phyloP scores from a whole-genome alignment of 176 grass and related monocot species.

The Triticum dicoccoides region DNA sequence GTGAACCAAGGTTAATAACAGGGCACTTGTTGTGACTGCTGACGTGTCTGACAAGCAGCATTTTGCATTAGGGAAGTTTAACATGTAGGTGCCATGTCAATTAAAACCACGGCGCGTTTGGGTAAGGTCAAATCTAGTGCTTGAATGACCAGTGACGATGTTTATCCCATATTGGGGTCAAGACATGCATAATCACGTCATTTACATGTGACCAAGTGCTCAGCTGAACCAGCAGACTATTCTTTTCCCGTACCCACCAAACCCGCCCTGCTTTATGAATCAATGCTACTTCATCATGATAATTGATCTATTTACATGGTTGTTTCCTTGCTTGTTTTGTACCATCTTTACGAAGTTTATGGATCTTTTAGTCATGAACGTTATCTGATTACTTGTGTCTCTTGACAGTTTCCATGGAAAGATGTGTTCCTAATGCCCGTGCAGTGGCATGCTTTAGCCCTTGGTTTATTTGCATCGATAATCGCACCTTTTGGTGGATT shows the following conservation, averaged over 20 bases:
- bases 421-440: conserved; percentile 79
- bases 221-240: neutral
- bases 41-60: neutral
- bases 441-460: conserved; percentile 93
- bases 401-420: conserved; percentile 80
- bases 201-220: neutral
- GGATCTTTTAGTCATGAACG: neutral
- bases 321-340: neutral
- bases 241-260: neutral
- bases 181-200: neutral
- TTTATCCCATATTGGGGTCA: neutral
- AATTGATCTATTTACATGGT: neutral
- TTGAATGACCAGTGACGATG: neutral
- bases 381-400: conserved; percentile 30
- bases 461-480: conserved; percentile 98
- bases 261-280: neutral
- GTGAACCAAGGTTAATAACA: neutral
- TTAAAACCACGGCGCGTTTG: neutral
- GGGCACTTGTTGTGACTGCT: neutral
- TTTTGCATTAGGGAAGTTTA: neutral
- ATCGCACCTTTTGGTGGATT: conserved; percentile 99
- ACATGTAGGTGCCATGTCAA: neutral
- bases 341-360: neutral
- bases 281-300: neutral
- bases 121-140: neutral